phyloP scores from a whole-genome alignment of 345 rosid genomes.

The Dipteronia dyeriana region DNA sequence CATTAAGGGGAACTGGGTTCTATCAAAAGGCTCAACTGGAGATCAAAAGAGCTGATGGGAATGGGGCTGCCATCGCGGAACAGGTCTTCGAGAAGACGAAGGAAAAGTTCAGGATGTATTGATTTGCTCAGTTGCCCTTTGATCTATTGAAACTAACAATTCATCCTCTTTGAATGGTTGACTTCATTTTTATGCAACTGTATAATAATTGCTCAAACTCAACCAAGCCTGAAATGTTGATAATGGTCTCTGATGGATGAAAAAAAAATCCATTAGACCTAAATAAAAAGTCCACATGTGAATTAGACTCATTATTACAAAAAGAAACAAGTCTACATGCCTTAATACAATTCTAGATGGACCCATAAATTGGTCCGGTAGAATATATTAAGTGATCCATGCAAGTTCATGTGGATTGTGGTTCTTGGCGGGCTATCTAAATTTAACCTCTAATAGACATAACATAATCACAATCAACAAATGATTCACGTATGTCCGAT shows the following conservation, averaged over 20 bases:
- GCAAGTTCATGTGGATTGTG: no score
- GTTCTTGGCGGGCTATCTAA: no score
- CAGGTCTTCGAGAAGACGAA: conserved; percentile 65
- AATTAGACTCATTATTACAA: no score
- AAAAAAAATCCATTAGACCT: no score
- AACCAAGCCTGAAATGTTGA: background rate
- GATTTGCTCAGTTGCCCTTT: conserved; percentile 18
- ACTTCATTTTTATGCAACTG: conserved; percentile 17
- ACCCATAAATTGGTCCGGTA: no score
- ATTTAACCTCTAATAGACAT: no score
- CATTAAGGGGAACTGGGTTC: conserved; percentile 57
- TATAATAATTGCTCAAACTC: background rate
- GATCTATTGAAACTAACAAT: background rate
- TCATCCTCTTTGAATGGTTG: background rate
- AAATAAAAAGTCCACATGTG: no score
- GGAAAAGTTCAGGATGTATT: conserved; percentile 59
- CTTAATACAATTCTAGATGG: no score
- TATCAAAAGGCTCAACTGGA: conserved; percentile 65
- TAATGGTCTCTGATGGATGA: background rate
- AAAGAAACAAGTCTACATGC: no score
- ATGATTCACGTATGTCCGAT: no score
- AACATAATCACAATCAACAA: no score
- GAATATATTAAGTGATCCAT: no score
- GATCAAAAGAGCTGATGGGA: conserved; percentile 62
- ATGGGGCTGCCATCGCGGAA: conserved; percentile 54